Base-by-base conservation (phyloP, 768 basidiomycete species). In the Leucocoprinus sp. region DNA sequence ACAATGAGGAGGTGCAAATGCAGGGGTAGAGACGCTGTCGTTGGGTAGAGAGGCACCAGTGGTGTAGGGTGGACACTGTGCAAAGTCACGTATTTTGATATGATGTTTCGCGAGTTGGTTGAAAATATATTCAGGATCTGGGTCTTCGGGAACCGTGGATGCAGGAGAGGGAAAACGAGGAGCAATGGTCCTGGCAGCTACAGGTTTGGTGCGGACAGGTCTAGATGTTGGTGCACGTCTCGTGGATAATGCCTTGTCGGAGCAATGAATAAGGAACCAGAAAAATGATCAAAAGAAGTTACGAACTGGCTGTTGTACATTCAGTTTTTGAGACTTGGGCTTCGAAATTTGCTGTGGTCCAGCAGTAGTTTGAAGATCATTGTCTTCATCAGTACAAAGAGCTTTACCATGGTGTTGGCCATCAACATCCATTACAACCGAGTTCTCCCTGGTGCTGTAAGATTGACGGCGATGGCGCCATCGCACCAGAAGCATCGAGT, bases 61-160 rank as follows among this genome's bases (percentile, higher is more conserved):
- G 17, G 19, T 46, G 43, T 60, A 64, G 4, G 66, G 43, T 15
- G 43, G 43, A 9, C 18, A 37, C 35, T 19, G 14, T 28, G n/a
- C 72, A 44, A 57, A 74, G 55, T 74, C 72, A 15, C 63, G 63
- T 14, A 69, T 60, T 57, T 67, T 69, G 58, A 72, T 64, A 17
- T 59, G 64, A 2, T 50, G 57, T n/a, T 29, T 24, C 2, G 58
- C 44, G 8, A 69, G 51, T 7, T 54, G 45, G 3, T 49, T 46
- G 4, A 60, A 53, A 22, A 69, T 58, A 23, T 57, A 58, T 31
- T 67, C 65, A 4, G 63, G 60, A 24, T 65, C 63, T 4, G 64
- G 62, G 39, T 68, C 64, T 14, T 62, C 52, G 12, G 67, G 44
- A 38, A 70, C 69, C 1, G 70, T 70, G 2, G 64, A 60, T 0